phyloP scores from a whole-genome alignment of 2,329 filamentous ascomycete genomes.

The Fusarium sp. region DNA sequence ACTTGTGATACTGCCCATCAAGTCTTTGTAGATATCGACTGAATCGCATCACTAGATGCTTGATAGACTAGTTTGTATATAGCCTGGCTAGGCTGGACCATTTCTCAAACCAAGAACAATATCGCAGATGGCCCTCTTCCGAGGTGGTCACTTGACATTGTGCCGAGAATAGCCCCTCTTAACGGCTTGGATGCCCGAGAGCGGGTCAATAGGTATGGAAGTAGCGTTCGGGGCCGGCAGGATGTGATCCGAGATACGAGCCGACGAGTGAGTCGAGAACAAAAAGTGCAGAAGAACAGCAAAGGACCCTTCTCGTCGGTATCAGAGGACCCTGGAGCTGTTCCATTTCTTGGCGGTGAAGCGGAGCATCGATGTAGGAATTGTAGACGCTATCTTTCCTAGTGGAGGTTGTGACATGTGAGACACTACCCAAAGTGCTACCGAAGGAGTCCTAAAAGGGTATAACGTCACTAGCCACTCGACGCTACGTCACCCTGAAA shows the following conservation, averaged over 20 bases:
- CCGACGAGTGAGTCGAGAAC: conserved; percentile 1
- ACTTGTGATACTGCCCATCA: neutral
- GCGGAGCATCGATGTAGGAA: neutral
- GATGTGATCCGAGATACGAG: conserved; percentile 5
- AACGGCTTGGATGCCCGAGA: conserved; percentile 33
- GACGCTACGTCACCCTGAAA: conserved; percentile 43
- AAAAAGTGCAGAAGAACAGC: neutral
- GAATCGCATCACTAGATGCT: neutral
- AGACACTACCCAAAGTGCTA: conserved; percentile 44
- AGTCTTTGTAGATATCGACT: neutral
- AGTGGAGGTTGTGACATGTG: conserved; percentile 31
- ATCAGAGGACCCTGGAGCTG: conserved; percentile 23
- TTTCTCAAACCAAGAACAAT: neutral
- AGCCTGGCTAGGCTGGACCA: neutral
- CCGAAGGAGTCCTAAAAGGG: conserved; percentile 28
- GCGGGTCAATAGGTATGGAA: conserved; percentile 28
- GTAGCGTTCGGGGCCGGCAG: conserved; percentile 11
- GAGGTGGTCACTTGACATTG: neutral
- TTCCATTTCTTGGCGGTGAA: conserved; percentile 38
- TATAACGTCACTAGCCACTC: conserved; percentile 34
- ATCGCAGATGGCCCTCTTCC: neutral
- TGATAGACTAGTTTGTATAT: neutral
- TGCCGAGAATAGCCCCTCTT: conserved; percentile 28
- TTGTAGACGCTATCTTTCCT: neutral
- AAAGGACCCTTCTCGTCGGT: conserved; percentile 3